Percentiles rank a stretch among this genome's conserved stretches.
These are phyloP conservation scores for Rhizopogon vulgaris DNA, from an alignment of 768 basidiomycete species.

Conservation along the genomic window DNA sequence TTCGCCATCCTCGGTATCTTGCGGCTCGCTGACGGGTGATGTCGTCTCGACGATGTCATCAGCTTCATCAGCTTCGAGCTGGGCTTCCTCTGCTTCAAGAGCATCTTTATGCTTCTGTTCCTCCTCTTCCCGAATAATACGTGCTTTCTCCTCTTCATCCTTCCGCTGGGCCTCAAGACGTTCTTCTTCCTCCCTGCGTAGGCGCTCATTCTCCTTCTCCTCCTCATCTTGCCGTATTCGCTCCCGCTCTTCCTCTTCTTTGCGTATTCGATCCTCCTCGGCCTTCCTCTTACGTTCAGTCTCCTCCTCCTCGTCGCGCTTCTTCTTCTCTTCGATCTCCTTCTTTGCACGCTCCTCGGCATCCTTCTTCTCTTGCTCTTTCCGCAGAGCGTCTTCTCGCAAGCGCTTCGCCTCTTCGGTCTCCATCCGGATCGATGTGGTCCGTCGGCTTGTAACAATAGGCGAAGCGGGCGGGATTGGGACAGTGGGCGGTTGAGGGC, in stretches of 20 bases:
- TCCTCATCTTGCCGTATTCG: constrained; percentile 27
- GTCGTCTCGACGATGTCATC: constrained; percentile 22
- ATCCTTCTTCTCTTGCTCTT: constrained; percentile 34
- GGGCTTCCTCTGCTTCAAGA: constrained; percentile 29
- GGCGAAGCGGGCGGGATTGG: constrained; percentile 34
- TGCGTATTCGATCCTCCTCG: constrained; percentile 28
- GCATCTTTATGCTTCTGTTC: constrained; percentile 24
- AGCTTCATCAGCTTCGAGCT: constrained; percentile 24
- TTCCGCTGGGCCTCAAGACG: constrained; percentile 27
- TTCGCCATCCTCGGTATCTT: constrained; percentile 37
- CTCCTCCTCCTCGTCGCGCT: constrained; percentile 36
- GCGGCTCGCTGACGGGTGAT: constrained; percentile 38
- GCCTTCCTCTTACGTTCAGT: constrained; percentile 36
- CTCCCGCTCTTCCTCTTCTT: constrained; percentile 34
- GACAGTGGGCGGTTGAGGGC: constrained; percentile 33
- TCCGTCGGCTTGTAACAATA: constrained; percentile 18
- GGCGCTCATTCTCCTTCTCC: constrained; percentile 24
- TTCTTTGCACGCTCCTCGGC: constrained; percentile 31
- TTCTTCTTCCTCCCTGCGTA: constrained; percentile 18
- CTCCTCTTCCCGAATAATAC: constrained; percentile 28
- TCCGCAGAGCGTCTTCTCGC: constrained; percentile 39
- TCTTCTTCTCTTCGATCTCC: constrained; percentile 30
- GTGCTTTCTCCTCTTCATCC: constrained; percentile 36
- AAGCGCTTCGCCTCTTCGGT: constrained; percentile 49
- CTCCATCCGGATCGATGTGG: constrained; percentile 60